These are phyloP conservation scores for Clitopilus passeckerianus DNA, from an alignment of 768 basidiomycete genomes.

Conservation along the genomic window DNA sequence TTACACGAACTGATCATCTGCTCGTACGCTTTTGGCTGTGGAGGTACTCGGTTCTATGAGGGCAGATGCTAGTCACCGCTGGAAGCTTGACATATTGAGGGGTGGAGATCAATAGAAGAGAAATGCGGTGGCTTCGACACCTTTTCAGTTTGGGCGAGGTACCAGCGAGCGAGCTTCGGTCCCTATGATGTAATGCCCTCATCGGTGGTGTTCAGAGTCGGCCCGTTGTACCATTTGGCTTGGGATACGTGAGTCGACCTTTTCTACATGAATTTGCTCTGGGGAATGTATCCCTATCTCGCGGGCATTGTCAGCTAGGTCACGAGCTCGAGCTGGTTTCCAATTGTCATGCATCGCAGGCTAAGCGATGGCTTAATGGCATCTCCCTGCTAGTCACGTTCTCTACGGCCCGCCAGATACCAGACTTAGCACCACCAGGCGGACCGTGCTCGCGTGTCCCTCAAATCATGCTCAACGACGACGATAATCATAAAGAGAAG, in stretches of 20 bases:
- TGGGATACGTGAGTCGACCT: too few relatives aligned
- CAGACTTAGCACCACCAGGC: neutral
- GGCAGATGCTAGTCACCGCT: too few relatives aligned
- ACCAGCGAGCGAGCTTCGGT: too few relatives aligned
- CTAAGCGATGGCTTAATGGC: neutral
- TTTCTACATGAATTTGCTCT: too few relatives aligned
- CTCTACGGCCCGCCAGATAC: neutral
- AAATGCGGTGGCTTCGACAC: neutral
- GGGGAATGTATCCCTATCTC: too few relatives aligned
- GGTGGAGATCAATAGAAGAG: neutral
- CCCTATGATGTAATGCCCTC: too few relatives aligned
- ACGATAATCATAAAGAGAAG: neutral
- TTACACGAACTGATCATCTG: neutral
- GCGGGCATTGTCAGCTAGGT: neutral
- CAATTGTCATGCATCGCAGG: neutral
- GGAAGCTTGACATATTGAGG: neutral
- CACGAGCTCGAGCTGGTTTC: neutral
- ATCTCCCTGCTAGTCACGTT: neutral
- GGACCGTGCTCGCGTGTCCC: neutral
- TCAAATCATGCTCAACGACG: neutral
- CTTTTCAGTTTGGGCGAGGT: neutral
- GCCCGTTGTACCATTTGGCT: too few relatives aligned
- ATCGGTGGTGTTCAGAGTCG: too few relatives aligned
- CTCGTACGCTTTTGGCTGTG: neutral
- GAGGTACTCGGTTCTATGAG: neutral